A percentile compares a stretch with the other conserved stretches of the same genome.
Conservation (phyloP, 176 grass and related monocot genomes). For the Tuctoria greenei region DNA sequence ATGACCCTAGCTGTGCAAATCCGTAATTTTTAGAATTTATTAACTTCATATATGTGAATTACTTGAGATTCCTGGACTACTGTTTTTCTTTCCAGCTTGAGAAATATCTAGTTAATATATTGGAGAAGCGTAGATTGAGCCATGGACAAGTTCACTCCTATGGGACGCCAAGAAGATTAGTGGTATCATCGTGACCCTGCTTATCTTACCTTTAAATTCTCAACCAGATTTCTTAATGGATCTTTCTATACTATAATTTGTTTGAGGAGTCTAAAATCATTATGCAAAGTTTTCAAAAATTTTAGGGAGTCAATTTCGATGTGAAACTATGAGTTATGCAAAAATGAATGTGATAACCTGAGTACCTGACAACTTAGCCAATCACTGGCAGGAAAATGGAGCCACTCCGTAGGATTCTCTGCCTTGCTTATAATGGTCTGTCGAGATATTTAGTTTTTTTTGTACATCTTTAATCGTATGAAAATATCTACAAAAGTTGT, state of each 20-base stretch:
- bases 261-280: background rate
- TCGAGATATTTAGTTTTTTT: background rate
- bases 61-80: conserved; percentile 12
- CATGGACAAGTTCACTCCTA: conserved; percentile 65
- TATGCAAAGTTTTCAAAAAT: background rate
- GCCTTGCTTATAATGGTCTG: background rate
- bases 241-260: conserved; percentile 1
- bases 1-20: background rate
- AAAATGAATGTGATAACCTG: conserved; percentile 30
- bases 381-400: background rate
- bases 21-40: background rate
- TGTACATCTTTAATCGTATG: background rate
- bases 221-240: background rate
- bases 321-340: background rate
- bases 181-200: conserved; percentile 46
- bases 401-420: conserved; percentile 4
- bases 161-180: conserved; percentile 84
- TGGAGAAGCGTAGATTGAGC: conserved; percentile 77
- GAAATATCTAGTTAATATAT: conserved; percentile 55
- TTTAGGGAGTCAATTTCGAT: background rate
- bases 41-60: background rate
- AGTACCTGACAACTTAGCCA: background rate
- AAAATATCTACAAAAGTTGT: background rate
- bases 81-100: conserved; percentile 60
- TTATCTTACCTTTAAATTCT: conserved; percentile 10